These are phyloP conservation scores for Ustilaginoidea virens DNA, from an alignment of 2,329 filamentous ascomycete species.

Conservation along the genomic window DNA sequence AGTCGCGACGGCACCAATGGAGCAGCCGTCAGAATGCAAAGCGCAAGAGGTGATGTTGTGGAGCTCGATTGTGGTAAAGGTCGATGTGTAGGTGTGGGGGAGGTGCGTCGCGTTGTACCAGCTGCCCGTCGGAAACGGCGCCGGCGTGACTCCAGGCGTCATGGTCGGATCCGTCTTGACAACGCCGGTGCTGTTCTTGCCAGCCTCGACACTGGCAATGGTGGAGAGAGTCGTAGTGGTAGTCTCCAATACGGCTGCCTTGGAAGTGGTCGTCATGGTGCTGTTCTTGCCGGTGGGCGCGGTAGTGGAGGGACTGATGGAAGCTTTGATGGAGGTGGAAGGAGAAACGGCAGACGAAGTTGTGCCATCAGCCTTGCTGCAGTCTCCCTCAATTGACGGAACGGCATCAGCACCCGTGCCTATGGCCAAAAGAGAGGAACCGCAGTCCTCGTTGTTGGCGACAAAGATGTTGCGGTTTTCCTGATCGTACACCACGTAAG, in stretches of 20 bases:
- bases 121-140: conserved; percentile 2
- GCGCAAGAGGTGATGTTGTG: conserved; percentile 18
- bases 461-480: conserved; percentile 23
- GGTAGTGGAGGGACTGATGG: not conserved
- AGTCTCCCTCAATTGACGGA: conserved; percentile 16
- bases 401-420: conserved; percentile 23
- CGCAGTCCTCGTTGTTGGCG: conserved; percentile 22
- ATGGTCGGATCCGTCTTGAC: conserved; percentile 1
- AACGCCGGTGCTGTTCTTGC: not conserved
- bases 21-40: conserved; percentile 12
- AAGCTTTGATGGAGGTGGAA: not conserved
- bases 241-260: too few relatives aligned
- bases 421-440: conserved; percentile 20
- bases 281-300: not conserved
- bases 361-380: conserved; percentile 9
- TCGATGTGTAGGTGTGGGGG: conserved; percentile 12
- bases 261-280: not conserved
- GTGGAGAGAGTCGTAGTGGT: not conserved
- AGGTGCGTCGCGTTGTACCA: conserved; percentile 9
- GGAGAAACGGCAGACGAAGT: conserved; percentile 4
- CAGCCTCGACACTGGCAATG: too few relatives aligned
- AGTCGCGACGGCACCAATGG: conserved; percentile 15
- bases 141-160: conserved; percentile 6
- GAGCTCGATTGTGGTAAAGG: conserved; percentile 12
- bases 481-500: conserved; percentile 28